These are phyloP conservation scores for Pisolithus thermaeus DNA, from an alignment of 1,284 basidiomycete species.

Conservation along the genomic window DNA sequence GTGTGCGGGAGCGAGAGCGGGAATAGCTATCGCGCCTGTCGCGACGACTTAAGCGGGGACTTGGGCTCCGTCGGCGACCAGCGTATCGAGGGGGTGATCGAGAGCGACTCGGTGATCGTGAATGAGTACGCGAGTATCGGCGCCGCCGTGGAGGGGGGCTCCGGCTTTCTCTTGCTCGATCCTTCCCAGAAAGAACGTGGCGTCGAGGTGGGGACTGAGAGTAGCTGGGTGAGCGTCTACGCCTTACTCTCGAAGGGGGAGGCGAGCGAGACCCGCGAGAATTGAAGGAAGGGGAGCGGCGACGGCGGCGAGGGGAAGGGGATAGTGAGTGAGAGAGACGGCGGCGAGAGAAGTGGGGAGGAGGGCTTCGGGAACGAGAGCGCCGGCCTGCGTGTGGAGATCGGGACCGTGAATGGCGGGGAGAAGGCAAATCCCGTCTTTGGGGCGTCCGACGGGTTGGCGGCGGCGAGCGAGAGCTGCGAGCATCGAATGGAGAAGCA, in stretches of 20 bases:
- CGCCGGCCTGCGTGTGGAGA: conserved; percentile 24
- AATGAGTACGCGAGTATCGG: conserved; percentile 38
- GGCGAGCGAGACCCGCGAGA: conserved; percentile 17
- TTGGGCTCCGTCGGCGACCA: conserved; percentile 30
- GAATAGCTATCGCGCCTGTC: conserved; percentile 22
- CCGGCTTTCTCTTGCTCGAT: conserved; percentile 41
- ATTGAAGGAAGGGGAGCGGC: conserved; percentile 29
- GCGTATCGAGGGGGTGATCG: conserved; percentile 19
- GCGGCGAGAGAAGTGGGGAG: conserved; percentile 19
- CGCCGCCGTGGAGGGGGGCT: conserved; percentile 55
- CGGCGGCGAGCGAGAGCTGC: conserved; percentile 43
- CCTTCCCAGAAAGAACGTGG: conserved; percentile 32
- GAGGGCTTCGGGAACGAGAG: conserved; percentile 27
- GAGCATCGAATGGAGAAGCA: conserved; percentile 27
- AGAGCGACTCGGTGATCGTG: conserved; percentile 37
- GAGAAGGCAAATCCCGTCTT: conserved; percentile 15
- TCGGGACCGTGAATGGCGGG: conserved; percentile 25
- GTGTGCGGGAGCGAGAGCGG: conserved; percentile 21
- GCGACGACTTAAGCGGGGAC: conserved; percentile 30
- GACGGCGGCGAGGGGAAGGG: conserved; percentile 27
- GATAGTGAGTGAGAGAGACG: conserved; percentile 11
- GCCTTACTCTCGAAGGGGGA: conserved; percentile 40
- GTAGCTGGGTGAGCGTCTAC: conserved; percentile 31
- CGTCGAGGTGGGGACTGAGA: conserved; percentile 42
- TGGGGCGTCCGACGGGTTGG: conserved; percentile 26